phyloP scores from a whole-genome alignment of 1,139 yeast genomes.

The Pichia sp. region DNA sequence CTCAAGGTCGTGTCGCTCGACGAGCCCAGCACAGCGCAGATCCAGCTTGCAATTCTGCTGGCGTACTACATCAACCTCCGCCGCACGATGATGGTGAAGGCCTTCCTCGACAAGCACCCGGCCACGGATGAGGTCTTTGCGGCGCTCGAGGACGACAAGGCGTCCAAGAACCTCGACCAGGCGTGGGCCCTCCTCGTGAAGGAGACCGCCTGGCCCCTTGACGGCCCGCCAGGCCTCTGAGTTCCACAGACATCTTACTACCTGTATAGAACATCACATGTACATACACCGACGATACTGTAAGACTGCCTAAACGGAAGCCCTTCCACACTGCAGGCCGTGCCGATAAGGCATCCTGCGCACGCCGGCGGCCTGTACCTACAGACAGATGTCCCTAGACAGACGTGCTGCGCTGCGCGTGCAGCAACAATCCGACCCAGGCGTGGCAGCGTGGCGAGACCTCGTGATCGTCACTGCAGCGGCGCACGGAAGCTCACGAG shows the following conservation, averaged over 20 bases:
- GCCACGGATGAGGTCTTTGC: background rate
- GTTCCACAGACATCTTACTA: background rate
- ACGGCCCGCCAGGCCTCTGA: background rate
- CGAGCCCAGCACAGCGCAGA: background rate
- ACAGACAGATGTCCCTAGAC: too few species aligned
- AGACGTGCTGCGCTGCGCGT: too few species aligned
- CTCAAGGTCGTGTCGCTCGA: background rate
- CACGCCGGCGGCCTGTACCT: too few species aligned
- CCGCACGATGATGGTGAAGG: background rate
- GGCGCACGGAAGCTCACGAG: background rate
- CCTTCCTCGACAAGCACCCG: background rate
- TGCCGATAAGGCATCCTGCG: too few species aligned
- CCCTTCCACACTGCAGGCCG: too few species aligned
- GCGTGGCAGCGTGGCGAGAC: background rate
- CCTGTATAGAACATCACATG: too few species aligned
- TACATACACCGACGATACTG: too few species aligned
- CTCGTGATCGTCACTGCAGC: background rate
- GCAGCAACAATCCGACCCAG: too few species aligned
- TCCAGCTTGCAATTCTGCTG: background rate
- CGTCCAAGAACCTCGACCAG: background rate
- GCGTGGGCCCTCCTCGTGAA: background rate
- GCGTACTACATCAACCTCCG: background rate
- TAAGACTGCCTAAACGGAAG: too few species aligned
- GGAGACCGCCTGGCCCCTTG: background rate
- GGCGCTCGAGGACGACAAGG: background rate